Conservation (phyloP, 495 filamentous ascomycete species). For the Aspergillus bridgeri region DNA sequence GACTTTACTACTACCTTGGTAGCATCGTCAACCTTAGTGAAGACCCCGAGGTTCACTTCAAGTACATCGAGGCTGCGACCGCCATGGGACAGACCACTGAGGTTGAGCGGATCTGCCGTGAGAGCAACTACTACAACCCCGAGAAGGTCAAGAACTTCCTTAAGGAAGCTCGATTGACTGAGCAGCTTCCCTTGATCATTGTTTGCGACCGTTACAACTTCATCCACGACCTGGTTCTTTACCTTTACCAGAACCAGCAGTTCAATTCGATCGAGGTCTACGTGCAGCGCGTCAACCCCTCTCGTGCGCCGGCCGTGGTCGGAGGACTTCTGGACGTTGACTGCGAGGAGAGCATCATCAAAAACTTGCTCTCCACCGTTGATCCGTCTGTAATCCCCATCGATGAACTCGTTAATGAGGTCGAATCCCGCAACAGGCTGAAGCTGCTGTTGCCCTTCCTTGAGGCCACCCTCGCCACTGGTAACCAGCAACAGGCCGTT, state of each 20-base stretch:
- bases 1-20: conserved; percentile 96
- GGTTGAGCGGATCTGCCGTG: conserved; percentile 94
- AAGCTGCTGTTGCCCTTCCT: conserved; percentile 97
- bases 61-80: conserved; percentile 97
- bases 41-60: conserved; percentile 95
- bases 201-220: conserved; percentile 99
- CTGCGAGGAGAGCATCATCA: conserved; percentile 94
- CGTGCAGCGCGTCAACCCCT: conserved; percentile 96
- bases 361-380: conserved; percentile 84
- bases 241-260: conserved; percentile 98
- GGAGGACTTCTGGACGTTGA: conserved; percentile 96
- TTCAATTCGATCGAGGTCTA: conserved; percentile 99
- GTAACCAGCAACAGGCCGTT: conserved; percentile 96
- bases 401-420: conserved; percentile 91
- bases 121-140: conserved; percentile 90
- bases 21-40: conserved; percentile 97
- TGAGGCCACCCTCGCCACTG: conserved; percentile 82
- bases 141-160: conserved; percentile 99
- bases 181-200: conserved; percentile 95
- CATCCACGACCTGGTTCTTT: conserved; percentile 93
- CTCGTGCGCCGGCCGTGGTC: conserved; percentile 89
- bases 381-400: conserved; percentile 85
- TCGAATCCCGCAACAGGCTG: conserved; percentile 90
- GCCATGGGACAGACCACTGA: conserved; percentile 87
- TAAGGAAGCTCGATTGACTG: conserved; percentile 88